Evolutionary conservation across 1,139 yeast species (phyloP).

Genomic region (Nakaseomyces glabratus): DNA sequence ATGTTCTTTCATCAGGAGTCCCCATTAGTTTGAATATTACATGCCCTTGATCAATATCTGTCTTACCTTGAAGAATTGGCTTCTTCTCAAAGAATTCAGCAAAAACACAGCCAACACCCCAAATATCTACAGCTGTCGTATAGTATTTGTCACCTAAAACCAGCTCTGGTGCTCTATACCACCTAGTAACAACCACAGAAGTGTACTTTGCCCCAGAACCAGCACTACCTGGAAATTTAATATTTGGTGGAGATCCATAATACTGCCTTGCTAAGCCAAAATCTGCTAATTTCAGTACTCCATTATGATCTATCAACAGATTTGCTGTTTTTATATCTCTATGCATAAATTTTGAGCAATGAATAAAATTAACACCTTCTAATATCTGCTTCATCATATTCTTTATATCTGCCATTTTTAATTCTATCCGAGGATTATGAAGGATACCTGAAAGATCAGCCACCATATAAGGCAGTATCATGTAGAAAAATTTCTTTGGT

Average conservation of each 20-base stretch:
- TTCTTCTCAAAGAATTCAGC: slow-evolving; percentile 77
- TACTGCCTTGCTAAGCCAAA: slow-evolving; percentile 84
- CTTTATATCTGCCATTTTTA: slow-evolving; percentile 64
- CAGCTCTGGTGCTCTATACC: slow-evolving; percentile 96
- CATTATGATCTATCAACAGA: slow-evolving; percentile 66
- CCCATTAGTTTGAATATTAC: slow-evolving; percentile 75
- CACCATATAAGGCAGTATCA: slow-evolving; percentile 90
- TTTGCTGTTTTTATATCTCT: slow-evolving; percentile 95
- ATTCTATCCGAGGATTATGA: slow-evolving; percentile 64
- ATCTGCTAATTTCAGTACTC: slow-evolving; percentile 81
- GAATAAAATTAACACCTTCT: slow-evolving; percentile 74
- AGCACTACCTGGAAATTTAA: slow-evolving; percentile 58
- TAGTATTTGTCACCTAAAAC: slow-evolving; percentile 76
- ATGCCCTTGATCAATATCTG: slow-evolving; percentile 88
- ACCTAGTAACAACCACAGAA: slow-evolving; percentile 85
- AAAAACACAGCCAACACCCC: slow-evolving; percentile 97
- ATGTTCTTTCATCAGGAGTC: slow-evolving; percentile 54
- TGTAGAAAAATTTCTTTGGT: slow-evolving; percentile 45
- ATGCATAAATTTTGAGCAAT: slow-evolving; percentile 61
- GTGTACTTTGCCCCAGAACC: slow-evolving; percentile 59
- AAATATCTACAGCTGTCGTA: slow-evolving; percentile 89
- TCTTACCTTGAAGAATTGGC: slow-evolving; percentile 78
- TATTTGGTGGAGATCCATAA: slow-evolving; percentile 59
- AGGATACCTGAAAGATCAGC: slow-evolving; percentile 89
- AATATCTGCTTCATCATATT: slow-evolving; percentile 75